Percentiles rank a stretch among this genome's conserved stretches.
phyloP scores from a whole-genome alignment of 345 rosid genomes.

The Brassica juncea region DNA sequence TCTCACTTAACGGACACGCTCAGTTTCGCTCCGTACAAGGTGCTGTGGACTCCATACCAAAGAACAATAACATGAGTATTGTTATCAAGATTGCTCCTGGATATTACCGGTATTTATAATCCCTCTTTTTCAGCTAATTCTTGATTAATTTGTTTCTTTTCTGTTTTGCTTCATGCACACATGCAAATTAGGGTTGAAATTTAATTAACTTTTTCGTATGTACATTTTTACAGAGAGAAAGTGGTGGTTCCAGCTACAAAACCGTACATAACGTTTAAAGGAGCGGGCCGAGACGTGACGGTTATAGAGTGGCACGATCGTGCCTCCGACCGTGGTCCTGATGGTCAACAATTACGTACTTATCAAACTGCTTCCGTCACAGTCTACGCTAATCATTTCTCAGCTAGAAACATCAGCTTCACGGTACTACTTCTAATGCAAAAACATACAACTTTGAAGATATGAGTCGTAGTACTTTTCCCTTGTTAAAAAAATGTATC shows the following conservation, averaged over 20 bases:
- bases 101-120: conserved; percentile 54
- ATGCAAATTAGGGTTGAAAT: background rate
- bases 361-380: conserved; percentile 94
- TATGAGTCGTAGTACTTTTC: background rate
- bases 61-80: conserved; percentile 61
- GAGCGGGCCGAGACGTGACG: conserved; percentile 78
- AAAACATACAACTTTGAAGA: background rate
- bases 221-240: conserved; percentile 59
- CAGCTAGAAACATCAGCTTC: conserved; percentile 89
- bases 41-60: conserved; percentile 73
- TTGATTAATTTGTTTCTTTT: background rate
- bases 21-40: conserved; percentile 79
- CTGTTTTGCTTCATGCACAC: background rate
- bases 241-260: conserved; percentile 82
- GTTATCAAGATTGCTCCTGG: conserved; percentile 72
- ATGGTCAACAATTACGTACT: conserved; percentile 87
- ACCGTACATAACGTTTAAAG: conserved; percentile 85
- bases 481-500: background rate
- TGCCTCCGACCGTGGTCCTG: conserved; percentile 79
- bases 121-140: background rate
- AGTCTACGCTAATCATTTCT: conserved; percentile 76
- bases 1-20: conserved; percentile 57
- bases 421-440: background rate
- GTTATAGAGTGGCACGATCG: conserved; percentile 97
- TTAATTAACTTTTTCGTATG: background rate